A percentile compares a stretch with the other conserved stretches of the same genome.
phyloP scores from a whole-genome alignment of 192 early-diverging fungal genomes.

The Backusella luteola region DNA sequence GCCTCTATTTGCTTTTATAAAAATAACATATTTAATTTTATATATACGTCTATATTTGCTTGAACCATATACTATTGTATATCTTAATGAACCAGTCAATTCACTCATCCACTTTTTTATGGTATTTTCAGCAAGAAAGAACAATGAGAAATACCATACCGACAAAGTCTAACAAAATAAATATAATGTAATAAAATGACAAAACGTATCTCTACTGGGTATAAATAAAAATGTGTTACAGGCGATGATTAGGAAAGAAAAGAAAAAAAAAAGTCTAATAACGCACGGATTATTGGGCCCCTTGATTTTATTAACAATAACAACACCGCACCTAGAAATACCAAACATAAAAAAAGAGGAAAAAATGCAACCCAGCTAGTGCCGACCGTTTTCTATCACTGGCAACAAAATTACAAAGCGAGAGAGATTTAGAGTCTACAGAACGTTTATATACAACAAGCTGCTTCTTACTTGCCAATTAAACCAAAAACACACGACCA shows the following conservation, averaged over 20 bases:
- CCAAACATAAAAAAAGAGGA: conserved; percentile 28
- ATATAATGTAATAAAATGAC: background rate
- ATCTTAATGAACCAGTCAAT: background rate
- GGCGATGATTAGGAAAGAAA: background rate
- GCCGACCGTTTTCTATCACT: conserved; percentile 40
- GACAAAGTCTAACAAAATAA: background rate
- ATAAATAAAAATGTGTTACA: background rate
- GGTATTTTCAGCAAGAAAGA: background rate
- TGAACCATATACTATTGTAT: background rate
- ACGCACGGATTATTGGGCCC: conserved; percentile 33
- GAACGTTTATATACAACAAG: background rate
- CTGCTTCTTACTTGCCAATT: conserved; percentile 21
- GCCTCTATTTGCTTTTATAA: background rate
- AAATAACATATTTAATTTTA: background rate
- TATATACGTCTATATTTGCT: background rate
- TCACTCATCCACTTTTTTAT: background rate
- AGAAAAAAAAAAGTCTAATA: conserved; percentile 16
- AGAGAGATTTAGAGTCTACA: background rate
- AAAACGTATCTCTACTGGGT: background rate
- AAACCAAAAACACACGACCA: conserved; percentile 35
- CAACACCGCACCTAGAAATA: conserved; percentile 34
- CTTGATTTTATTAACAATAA: conserved; percentile 37
- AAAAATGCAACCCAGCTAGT: conserved; percentile 40
- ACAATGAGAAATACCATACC: background rate
- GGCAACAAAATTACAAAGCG: conserved; percentile 17